Percentiles rank a stretch among this genome's conserved stretches.
phyloP scores from a whole-genome alignment of 805 yeast species.

The Wickerhamomyces chambardii region DNA sequence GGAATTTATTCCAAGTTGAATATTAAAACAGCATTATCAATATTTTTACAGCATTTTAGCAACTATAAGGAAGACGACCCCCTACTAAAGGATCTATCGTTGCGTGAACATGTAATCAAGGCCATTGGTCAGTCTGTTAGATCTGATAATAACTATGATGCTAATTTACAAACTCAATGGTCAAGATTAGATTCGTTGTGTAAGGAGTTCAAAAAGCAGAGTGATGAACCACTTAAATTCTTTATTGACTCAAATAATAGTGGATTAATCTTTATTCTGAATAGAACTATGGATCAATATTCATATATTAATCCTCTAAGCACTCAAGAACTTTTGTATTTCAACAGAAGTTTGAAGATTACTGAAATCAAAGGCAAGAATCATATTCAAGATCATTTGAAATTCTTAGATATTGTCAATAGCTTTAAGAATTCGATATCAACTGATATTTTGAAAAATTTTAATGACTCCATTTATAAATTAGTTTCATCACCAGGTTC shows the following conservation, averaged over 20 bases:
- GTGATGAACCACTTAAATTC: conserved; percentile 51
- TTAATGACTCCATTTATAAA: conserved; percentile 26
- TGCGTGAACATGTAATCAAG: conserved; percentile 23
- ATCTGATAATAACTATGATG: conserved; percentile 22
- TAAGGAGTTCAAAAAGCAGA: conserved; percentile 53
- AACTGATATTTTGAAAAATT: conserved; percentile 21
- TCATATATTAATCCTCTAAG: conserved; percentile 26
- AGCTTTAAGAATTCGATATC: conserved; percentile 32
- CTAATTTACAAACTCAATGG: conserved; percentile 47
- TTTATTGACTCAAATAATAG: conserved; percentile 22
- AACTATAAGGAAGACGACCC: too few species aligned
- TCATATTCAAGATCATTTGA: conserved; percentile 15
- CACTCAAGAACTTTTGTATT: conserved; percentile 22
- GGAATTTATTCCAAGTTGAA: conserved; percentile 38
- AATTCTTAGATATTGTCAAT: conserved; percentile 23
- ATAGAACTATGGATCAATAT: conserved; percentile 18
- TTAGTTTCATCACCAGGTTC: conserved; percentile 27
- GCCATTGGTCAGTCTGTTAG: conserved; percentile 22
- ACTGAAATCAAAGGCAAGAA: conserved; percentile 15
- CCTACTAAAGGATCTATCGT: conserved; percentile 15
- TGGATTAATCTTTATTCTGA: conserved; percentile 22
- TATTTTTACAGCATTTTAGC: conserved; percentile 38
- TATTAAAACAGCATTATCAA: conserved; percentile 41
- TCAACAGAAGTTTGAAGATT: conserved; percentile 21
- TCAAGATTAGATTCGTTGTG: conserved; percentile 62